Percentiles rank a stretch among this genome's conserved stretches.
Evolutionary conservation across 441 rosid species (phyloP).

Genomic region (Rhodomyrtus psidioides): DNA sequence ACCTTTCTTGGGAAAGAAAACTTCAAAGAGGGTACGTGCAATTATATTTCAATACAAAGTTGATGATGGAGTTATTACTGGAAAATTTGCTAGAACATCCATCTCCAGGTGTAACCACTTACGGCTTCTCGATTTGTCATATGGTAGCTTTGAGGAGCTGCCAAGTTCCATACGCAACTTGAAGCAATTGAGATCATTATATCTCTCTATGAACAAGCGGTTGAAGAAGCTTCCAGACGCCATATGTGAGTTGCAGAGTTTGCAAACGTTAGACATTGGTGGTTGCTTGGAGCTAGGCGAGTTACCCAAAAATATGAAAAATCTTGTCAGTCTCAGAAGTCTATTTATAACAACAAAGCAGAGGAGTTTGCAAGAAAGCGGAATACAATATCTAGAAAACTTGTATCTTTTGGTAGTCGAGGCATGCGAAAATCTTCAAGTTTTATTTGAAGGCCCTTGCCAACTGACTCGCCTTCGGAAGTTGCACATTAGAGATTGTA

Average conservation of each 20-base stretch:
- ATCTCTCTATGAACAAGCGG: fast-evolving
- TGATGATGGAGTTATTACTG: neutral
- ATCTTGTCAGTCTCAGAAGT: neutral
- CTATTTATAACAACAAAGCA: neutral
- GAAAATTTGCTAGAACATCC: neutral
- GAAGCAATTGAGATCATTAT: neutral
- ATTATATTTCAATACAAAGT: neutral
- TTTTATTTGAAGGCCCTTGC: neutral
- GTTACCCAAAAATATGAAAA: neutral
- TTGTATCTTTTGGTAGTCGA: neutral
- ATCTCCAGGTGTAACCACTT: neutral
- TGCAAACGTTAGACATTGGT: fast-evolving
- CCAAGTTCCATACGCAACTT: neutral
- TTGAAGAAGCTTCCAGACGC: neutral
- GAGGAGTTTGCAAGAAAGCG: neutral
- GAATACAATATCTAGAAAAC: neutral
- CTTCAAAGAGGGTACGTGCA: neutral
- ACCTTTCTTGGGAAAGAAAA: neutral
- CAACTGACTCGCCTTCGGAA: fast-evolving
- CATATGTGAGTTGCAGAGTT: neutral
- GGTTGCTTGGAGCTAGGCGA: neutral
- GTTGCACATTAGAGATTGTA: fast-evolving
- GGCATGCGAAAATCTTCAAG: neutral
- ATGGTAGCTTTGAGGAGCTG: neutral
- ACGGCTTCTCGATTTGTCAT: fast-evolving